Evolutionary conservation across 1,139 yeast genomes (phyloP), one percentile per base, ranked within the genome.

Genomic region (Pichia norvegensis): DNA sequence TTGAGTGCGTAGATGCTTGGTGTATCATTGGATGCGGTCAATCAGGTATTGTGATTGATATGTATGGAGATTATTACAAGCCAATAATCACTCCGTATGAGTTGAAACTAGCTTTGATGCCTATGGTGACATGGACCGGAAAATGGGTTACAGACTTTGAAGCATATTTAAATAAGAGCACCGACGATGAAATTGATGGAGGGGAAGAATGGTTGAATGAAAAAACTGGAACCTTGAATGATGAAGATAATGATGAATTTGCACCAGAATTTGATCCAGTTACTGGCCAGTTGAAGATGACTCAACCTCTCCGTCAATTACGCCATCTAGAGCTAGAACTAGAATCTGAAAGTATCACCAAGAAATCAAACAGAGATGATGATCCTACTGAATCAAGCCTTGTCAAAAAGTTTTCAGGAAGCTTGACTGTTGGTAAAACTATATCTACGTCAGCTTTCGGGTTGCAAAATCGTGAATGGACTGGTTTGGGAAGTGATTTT

Each of bases 81-180:
- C 97, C 97, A 1, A 84, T 92, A 11, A 78, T 92, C 14, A 92
- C 98, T 0, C 98, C 98, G 0, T 92, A 85, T 63, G 99, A 92
- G 62, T 68, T 94, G 44, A 74, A 82, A 44, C 66, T 92, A 60
- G 95, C 97, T 0, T 68, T 94, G 48, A 74, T 76, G 51, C 79
- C 77, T 27, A 88, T 84, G 49, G 71, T 86, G 22, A 70, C 79
- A 2, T 90, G 97, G 97, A 81, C 92, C 0, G 97, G 97, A 0
- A 74, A 84, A 55, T 92, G 98, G 98, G 76, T 85, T 16, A 80
- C 90, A 0, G 94, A 85, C 55, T 87, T 88, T 62, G 70, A 76
- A 36, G 67, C 66, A 14, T 73, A 81, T 1, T 59, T 83, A 50
- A 59, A 59, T 8, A 52, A 55, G 45, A 55, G 52, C 21, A 66